Percentiles rank a stretch among this genome's conserved stretches.
Conservation (phyloP, 2,329 filamentous ascomycete species). For the Raffaelea ambrosiae region DNA sequence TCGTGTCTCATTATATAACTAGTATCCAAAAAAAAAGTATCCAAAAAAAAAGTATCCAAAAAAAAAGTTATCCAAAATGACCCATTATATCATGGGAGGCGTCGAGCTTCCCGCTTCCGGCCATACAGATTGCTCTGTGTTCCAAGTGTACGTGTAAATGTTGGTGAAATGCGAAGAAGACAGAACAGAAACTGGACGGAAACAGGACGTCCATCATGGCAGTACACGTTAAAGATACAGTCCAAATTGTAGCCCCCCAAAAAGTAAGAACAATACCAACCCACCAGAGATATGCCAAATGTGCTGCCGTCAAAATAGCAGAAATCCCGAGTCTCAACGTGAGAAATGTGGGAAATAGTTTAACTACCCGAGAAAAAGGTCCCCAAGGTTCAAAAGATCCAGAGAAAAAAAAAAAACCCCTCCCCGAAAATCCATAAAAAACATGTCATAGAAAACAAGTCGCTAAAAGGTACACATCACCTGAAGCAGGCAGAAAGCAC, state of each 20-base stretch:
- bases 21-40: too few relatives aligned
- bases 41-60: too few relatives aligned
- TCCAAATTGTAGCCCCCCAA: too few relatives aligned
- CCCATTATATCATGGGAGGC: too few relatives aligned
- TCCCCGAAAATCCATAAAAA: neutral
- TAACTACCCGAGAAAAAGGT: too few relatives aligned
- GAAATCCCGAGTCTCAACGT: too few relatives aligned
- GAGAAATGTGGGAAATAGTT: too few relatives aligned
- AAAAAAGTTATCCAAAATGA: too few relatives aligned
- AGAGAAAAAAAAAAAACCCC: neutral
- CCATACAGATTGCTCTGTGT: conserved; percentile 11
- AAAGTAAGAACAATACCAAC: neutral
- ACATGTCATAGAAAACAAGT: neutral
- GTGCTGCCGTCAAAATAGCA: too few relatives aligned
- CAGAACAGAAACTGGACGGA: neutral
- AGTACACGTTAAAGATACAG: too few relatives aligned
- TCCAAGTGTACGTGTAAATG: neutral
- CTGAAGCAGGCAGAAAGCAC: neutral
- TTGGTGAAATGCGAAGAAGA: neutral
- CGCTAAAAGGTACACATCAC: too few relatives aligned
- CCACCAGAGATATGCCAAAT: neutral
- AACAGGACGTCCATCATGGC: neutral
- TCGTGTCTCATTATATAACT: too few relatives aligned
- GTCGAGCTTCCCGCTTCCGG: neutral
- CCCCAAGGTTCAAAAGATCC: conserved; percentile 2